Conservation (phyloP, 805 yeast genomes). For the Candida pini region DNA sequence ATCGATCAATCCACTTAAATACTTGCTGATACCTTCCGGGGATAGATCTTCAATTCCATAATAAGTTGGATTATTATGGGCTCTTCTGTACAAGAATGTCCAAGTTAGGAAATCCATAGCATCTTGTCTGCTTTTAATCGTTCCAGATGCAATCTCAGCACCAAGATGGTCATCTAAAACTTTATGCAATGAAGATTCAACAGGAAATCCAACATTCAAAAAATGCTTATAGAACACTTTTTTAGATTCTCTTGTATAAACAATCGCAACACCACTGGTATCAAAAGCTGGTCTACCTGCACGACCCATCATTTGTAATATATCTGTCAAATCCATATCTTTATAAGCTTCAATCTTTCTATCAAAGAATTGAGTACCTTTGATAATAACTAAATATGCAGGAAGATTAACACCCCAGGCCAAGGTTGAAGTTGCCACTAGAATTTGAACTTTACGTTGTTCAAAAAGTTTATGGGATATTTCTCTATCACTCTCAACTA, state of each 20-base stretch:
- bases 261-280: constrained; percentile 71
- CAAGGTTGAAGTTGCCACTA: constrained; percentile 75
- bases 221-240: constrained; percentile 75
- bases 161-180: constrained; percentile 76
- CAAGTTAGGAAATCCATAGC: constrained; percentile 73
- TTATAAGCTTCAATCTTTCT: constrained; percentile 61
- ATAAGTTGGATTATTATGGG: constrained; percentile 72
- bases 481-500: constrained; percentile 66
- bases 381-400: constrained; percentile 71
- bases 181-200: constrained; percentile 72
- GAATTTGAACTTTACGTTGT: constrained; percentile 60
- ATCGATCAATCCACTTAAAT: constrained; percentile 63
- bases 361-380: constrained; percentile 68
- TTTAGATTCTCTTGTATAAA: constrained; percentile 69
- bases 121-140: constrained; percentile 56
- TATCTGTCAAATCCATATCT: constrained; percentile 81
- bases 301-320: constrained; percentile 80
- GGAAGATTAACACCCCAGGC: constrained; percentile 88
- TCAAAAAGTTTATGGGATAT: constrained; percentile 68
- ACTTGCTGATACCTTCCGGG: constrained; percentile 50
- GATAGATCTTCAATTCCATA: constrained; percentile 64
- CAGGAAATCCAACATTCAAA: constrained; percentile 75
- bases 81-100: constrained; percentile 70
- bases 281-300: constrained; percentile 82
- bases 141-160: constrained; percentile 71